These are phyloP conservation scores for Colletotrichum phormii DNA, from an alignment of 2,329 filamentous ascomycete species.

Conservation along the genomic window DNA sequence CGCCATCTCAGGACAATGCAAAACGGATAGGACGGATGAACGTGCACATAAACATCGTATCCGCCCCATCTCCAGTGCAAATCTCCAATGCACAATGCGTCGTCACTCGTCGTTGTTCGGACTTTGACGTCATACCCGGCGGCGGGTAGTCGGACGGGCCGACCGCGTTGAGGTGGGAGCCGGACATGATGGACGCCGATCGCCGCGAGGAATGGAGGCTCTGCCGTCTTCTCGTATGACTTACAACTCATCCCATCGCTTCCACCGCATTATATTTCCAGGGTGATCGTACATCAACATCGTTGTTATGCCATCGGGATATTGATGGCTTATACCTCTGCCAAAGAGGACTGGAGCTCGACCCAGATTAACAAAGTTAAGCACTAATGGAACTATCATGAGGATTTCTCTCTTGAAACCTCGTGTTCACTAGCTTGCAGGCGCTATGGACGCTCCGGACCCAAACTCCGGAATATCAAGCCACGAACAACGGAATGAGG, in stretches of 20 bases:
- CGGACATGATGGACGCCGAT: not conserved
- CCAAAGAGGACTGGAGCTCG: not conserved
- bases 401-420: not conserved
- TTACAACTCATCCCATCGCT: not conserved
- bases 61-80: not conserved
- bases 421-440: not conserved
- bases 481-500: not conserved
- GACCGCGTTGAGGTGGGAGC: not conserved
- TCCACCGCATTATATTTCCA: not conserved
- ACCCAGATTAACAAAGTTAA: too few species aligned
- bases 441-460: not conserved
- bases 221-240: not conserved
- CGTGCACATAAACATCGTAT: not conserved
- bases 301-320: not conserved
- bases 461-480: not conserved
- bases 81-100: slow-evolving; percentile 9
- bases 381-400: not conserved
- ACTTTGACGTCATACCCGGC: not conserved
- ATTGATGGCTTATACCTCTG: not conserved
- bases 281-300: not conserved
- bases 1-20: not conserved
- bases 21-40: not conserved
- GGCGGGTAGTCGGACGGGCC: not conserved
- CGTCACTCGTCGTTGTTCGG: not conserved
- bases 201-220: not conserved